Base-by-base conservation (phyloP, 345 rosid genomes). In the Salix dunnii region DNA sequence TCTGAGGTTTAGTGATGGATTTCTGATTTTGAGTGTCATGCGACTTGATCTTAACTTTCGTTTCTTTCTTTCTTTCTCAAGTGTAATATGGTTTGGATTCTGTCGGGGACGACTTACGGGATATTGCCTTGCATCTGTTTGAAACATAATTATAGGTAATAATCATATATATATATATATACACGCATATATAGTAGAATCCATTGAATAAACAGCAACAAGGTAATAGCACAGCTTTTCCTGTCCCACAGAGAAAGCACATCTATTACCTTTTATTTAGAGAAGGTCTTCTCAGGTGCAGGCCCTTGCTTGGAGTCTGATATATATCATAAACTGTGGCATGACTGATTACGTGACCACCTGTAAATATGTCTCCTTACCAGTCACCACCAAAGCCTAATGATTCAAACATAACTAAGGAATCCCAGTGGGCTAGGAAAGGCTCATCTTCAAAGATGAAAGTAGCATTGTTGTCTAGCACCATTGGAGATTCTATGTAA, bases 391-490 rank as follows among this genome's bases (percentile, higher is more conserved):
- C 23, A 18, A n/a, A 68, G 23, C 69, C 86, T 36, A 76, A 78
- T 68, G 84, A 60, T 77, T 88, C 88, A 70, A 86, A 81, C 83
- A 82, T 70, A 64, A 82, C 81, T 55, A 84, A 86, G 72, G 90
- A 84, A 80, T 91, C 89, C 53, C 85, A 61, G 51, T 83, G 82
- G 71, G 87, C 80, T 68, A 84, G 28, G 77, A 80, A 84, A 55
- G 89, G 90, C 64, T 83, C 87, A 2, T 85, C 84, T 60, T 85
- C 87, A 60, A 79, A 73, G 51, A 72, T 67, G 23, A 89, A 81
- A 20, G 71, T 2, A 6, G 77, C 79, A 77, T 62, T 74, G 70
- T 78, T 72, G 60, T 82, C 68, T 48, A 78, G 73, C 68, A 83
- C 49, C 71, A 83, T 6, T n/a, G 89, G 87, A 61, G 87, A 68